Base-by-base conservation (phyloP, 1,284 basidiomycete species). In the Cutaneotrichosporon spelunceum region DNA sequence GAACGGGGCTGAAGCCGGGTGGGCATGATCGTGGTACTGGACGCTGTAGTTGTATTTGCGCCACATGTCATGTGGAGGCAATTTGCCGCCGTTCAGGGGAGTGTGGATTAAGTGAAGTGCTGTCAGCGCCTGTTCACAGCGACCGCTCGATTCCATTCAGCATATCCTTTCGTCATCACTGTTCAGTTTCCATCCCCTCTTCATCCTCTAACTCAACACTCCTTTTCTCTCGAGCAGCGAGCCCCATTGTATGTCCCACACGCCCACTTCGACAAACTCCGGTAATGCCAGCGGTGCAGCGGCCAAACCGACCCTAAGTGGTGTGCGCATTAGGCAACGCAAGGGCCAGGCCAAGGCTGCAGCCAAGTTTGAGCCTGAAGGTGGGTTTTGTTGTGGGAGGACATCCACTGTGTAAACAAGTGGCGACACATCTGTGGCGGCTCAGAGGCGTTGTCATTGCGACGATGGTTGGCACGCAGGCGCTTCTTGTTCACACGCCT, bases 351-450 rank as follows among this genome's bases (percentile, higher is more conserved):
- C 78, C 6, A 81, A 82, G 69, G 81, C 81, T 10, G 78, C 80
- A 34, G 80, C 82, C 65, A 84, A 84, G 75, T 82, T 82, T 68
- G 83, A 84, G 71, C 83, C 83, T 21, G 81, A 82, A 65, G 72
- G 81, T 82, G 66, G 61, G 79, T 74, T 14, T 23, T 36, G 50
- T 23, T 9, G 50, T 53, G n/a, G 33, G n/a, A 42, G 19, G 19
- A 3, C 39, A 42, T 42, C 39, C 19, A 1, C 39, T 2, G 39
- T 42, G 13, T 23, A 11, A 48, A 27, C 23, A 23, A 48, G 45
- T 27, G 45, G 23, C 33, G 23, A 27, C 8, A 14, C 9, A 24
- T 29, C 29, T 4, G 19, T 42, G 39, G 44, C n/a, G 7, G 5
- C 4, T 19, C 5, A 13, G 56, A 23, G 47, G 48, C 19, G 48